phyloP scores from a whole-genome alignment of 192 early-diverging fungal species.

The Lobosporangium transversale region DNA sequence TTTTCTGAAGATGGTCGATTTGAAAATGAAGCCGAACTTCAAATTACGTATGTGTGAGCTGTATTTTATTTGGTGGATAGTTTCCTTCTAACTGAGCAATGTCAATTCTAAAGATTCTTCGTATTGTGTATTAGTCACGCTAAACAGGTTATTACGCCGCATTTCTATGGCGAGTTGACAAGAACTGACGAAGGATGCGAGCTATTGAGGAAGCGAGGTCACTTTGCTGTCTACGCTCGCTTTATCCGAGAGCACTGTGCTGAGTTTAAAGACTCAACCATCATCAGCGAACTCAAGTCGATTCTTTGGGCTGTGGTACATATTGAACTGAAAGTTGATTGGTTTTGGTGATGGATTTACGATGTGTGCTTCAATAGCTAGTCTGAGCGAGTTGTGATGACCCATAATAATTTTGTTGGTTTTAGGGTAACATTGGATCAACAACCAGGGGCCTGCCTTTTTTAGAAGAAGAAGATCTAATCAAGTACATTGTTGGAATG shows the following conservation, averaged over 20 bases:
- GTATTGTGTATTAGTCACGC: no score
- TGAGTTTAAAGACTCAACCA: constrained; percentile 48
- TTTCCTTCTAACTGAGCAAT: no score
- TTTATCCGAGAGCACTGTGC: constrained; percentile 62
- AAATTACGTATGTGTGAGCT: constrained; percentile 24
- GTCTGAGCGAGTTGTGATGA: neutral
- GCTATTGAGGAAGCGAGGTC: constrained; percentile 68
- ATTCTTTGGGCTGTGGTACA: constrained; percentile 82
- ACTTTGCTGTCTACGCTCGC: constrained; percentile 72
- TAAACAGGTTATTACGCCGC: constrained; percentile 58
- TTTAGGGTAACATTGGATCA: constrained; percentile 81
- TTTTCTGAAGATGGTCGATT: constrained; percentile 49
- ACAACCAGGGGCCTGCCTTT: constrained; percentile 73
- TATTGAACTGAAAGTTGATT: no score
- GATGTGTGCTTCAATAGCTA: no score
- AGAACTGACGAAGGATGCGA: constrained; percentile 79
- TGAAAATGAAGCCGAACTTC: constrained; percentile 32
- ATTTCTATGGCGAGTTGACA: constrained; percentile 85
- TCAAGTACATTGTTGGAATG: constrained; percentile 76
- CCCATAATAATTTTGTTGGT: neutral
- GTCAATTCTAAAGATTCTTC: no score
- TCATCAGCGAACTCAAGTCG: constrained; percentile 71
- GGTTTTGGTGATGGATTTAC: no score
- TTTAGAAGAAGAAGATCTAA: constrained; percentile 74
- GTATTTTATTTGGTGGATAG: neutral